Base-by-base conservation (phyloP, 495 filamentous ascomycete genomes). In the Articulospora tetracladia region DNA sequence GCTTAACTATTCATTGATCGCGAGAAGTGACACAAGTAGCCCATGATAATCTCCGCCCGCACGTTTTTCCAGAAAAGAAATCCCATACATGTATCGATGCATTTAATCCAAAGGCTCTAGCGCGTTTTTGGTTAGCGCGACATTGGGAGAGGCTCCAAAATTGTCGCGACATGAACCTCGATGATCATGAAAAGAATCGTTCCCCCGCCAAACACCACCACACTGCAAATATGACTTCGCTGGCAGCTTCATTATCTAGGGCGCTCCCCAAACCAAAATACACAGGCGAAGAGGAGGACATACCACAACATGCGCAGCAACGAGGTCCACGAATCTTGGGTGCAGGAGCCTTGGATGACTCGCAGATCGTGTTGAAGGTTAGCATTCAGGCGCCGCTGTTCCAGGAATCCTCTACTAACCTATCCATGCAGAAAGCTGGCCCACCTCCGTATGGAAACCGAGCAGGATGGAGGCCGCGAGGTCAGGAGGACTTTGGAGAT, bases 201-300 rank as follows among this genome's bases (percentile, higher is more conserved):
- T 12, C 39, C 28, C 27, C 39, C 25, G 53, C 59, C 36, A 39
- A 22, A 24, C 8, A 17, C 20, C 6, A 55, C 46, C 41, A 58
- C 60, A 61, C 50, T n/a, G 27, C 51, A 17, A 68, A 47, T 59
- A 92, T 92, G 88, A 73, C 85, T 54, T 88, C 83, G 44, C 80
- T 93, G 69, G 83, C 88, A 53, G 81, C 87, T 22, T 88, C 91
- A 28, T 85, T 98, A 28, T 82, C 92, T 25, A 87, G 86, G 70
- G 84, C 88, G 46, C 81, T 98, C 15, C 94, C 94, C 0, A 93
- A 92, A 61, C 95, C 94, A 17, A 92, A 90, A 72, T 93, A 97
- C 69, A 86, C 81, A 17, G 90, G 88, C 53, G 90, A 95, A 68
- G 83, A 92, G 70, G 92, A 95, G 71, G 87, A 94, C 66, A 73